Evolutionary conservation across 2,329 filamentous ascomycete genomes (phyloP).

Genomic region (Fusarium sp.): DNA sequence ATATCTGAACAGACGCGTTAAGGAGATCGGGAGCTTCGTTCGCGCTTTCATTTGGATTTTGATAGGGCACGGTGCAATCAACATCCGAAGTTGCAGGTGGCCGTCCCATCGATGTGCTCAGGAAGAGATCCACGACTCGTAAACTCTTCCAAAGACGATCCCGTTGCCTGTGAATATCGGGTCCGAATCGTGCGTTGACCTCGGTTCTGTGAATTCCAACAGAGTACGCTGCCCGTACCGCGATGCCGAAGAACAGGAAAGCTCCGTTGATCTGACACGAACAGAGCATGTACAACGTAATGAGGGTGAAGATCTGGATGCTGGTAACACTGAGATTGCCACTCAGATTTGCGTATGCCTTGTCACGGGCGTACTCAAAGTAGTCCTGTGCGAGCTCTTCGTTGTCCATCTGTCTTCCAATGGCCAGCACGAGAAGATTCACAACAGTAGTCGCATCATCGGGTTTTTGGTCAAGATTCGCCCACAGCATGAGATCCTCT

Average conservation of each 20-base stretch:
- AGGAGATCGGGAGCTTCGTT: conserved; percentile 59
- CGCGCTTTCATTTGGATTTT: conserved; percentile 49
- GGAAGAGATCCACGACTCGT: conserved; percentile 63
- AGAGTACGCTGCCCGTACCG: conserved; percentile 64
- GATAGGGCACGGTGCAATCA: conserved; percentile 65
- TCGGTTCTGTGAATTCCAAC: conserved; percentile 66
- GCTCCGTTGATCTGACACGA: conserved; percentile 67
- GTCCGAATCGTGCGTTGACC: conserved; percentile 64
- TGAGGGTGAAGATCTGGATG: conserved; percentile 62
- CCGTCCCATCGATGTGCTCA: conserved; percentile 66
- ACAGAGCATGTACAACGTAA: conserved; percentile 66
- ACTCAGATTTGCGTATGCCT: conserved; percentile 58
- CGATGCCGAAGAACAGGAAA: conserved; percentile 66
- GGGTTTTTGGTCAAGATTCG: conserved; percentile 46
- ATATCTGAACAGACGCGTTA: conserved; percentile 64
- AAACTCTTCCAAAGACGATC: conserved; percentile 67
- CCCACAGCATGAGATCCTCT: conserved; percentile 58
- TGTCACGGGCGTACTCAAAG: conserved; percentile 62
- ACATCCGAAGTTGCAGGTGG: conserved; percentile 66
- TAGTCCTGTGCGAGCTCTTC: conserved; percentile 57
- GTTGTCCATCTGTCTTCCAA: conserved; percentile 58
- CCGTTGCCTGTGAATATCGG: conserved; percentile 56
- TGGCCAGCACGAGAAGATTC: conserved; percentile 63
- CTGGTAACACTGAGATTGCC: conserved; percentile 62
- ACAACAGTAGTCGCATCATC: conserved; percentile 56